phyloP scores from a whole-genome alignment of 495 filamentous ascomycete species.

The Apiosordaria backusii region DNA sequence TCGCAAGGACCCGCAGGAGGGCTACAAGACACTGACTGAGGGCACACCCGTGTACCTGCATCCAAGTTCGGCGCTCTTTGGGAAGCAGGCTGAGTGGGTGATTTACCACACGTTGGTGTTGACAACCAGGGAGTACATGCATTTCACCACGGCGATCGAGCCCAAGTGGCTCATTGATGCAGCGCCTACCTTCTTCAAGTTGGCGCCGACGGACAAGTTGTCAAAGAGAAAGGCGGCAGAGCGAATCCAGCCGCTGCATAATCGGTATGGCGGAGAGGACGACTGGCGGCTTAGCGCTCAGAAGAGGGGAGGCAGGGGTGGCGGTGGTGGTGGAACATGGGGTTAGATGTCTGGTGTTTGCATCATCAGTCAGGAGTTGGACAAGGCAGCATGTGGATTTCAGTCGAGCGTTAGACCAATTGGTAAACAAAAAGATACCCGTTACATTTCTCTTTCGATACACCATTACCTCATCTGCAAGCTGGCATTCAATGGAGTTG shows the following conservation, averaged over 20 bases:
- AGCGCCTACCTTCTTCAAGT: conserved; percentile 97
- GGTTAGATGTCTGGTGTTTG: conserved; percentile 50
- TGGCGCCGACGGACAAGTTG: conserved; percentile 82
- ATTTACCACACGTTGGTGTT: conserved; percentile 86
- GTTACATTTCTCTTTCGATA: background rate
- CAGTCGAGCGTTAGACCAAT: background rate
- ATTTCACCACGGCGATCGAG: conserved; percentile 84
- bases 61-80: conserved; percentile 84
- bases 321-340: conserved; percentile 90
- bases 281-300: conserved; percentile 93
- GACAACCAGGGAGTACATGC: conserved; percentile 98
- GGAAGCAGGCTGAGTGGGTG: conserved; percentile 93
- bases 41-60: conserved; percentile 94
- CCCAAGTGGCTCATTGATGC: conserved; percentile 90
- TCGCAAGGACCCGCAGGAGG: conserved; percentile 91
- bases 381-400: background rate
- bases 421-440: background rate
- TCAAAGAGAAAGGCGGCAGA: conserved; percentile 92
- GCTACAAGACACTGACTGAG: conserved; percentile 95
- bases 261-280: conserved; percentile 79
- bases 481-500: no score
- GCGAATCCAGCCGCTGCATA: conserved; percentile 90
- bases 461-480: no score
- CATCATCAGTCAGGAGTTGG: background rate
- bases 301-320: conserved; percentile 78